phyloP scores from a whole-genome alignment of 495 filamentous ascomycete genomes.

The Clohesyomyces aquaticus region DNA sequence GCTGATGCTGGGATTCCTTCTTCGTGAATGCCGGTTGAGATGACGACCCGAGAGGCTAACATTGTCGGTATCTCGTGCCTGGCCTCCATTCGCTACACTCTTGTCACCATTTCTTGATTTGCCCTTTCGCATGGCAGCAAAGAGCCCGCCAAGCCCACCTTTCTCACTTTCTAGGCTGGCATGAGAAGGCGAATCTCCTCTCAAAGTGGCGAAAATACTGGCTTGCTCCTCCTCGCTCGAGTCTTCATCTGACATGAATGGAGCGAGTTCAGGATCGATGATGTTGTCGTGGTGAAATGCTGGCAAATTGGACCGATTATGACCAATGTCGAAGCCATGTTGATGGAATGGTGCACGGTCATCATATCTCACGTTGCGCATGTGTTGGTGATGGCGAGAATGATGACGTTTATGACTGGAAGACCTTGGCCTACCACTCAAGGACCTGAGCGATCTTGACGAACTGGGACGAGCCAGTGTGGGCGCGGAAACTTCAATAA shows the following conservation, averaged over 20 bases:
- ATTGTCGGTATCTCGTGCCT: slow-evolving; percentile 65
- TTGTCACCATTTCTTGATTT: slow-evolving; percentile 74
- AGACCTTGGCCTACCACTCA: slow-evolving; percentile 70
- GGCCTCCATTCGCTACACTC: slow-evolving; percentile 58
- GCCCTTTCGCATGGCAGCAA: slow-evolving; percentile 64
- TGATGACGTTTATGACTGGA: slow-evolving; percentile 79
- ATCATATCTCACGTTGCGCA: slow-evolving; percentile 65
- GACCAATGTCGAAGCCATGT: slow-evolving; percentile 64
- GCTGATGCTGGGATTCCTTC: slow-evolving; percentile 76
- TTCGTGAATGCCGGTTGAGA: slow-evolving; percentile 61
- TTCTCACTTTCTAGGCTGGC: slow-evolving; percentile 59
- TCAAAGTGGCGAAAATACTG: slow-evolving; percentile 78
- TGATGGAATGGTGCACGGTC: slow-evolving; percentile 91
- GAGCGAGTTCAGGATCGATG: slow-evolving; percentile 93
- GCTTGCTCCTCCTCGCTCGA: slow-evolving; percentile 91
- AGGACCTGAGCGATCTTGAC: slow-evolving; percentile 83
- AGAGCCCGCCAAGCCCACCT: slow-evolving; percentile 52
- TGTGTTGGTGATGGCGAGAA: slow-evolving; percentile 80
- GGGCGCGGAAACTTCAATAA: slow-evolving; percentile 87
- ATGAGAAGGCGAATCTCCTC: slow-evolving; percentile 54
- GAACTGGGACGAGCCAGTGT: slow-evolving; percentile 80
- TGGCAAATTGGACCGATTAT: slow-evolving; percentile 68
- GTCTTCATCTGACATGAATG: slow-evolving; percentile 92
- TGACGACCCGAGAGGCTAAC: slow-evolving; percentile 61
- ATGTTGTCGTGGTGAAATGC: slow-evolving; percentile 98